Conservation (phyloP, 2,329 filamentous ascomycete species). For the Dichotomopilus funicola region DNA sequence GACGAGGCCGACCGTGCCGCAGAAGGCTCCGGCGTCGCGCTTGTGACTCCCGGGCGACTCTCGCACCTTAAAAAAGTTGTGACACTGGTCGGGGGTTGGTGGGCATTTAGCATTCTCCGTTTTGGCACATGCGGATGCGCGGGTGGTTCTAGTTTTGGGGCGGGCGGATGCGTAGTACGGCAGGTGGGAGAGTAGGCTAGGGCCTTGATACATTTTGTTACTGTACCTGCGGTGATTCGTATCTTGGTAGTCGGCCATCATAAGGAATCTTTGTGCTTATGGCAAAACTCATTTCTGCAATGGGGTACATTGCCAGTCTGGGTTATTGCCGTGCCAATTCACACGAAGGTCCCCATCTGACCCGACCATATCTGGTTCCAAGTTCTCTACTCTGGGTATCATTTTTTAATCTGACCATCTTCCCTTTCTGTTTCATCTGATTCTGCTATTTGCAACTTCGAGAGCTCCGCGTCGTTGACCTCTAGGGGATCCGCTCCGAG, state of each 20-base stretch:
- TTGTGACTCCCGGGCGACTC: conserved; percentile 43
- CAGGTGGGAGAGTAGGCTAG: conserved; percentile 42
- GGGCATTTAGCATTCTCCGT: conserved; percentile 38
- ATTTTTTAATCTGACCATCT: no score
- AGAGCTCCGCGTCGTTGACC: neutral
- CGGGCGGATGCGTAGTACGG: conserved; percentile 43
- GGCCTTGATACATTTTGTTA: conserved; percentile 50
- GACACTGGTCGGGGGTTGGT: conserved; percentile 48
- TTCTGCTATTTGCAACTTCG: no score
- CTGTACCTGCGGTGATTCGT: conserved; percentile 28
- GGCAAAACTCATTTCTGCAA: no score
- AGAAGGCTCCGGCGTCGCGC: conserved; percentile 39
- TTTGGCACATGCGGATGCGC: conserved; percentile 41
- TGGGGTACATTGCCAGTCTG: no score
- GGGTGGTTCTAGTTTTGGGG: conserved; percentile 34
- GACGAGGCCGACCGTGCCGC: conserved; percentile 36
- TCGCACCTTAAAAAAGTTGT: conserved; percentile 54
- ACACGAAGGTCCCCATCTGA: no score
- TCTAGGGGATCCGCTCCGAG: neutral
- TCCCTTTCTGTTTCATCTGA: no score
- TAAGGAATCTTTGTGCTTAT: conserved; percentile 1
- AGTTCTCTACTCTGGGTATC: no score
- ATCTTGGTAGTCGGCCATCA: conserved; percentile 23
- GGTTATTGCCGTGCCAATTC: no score
- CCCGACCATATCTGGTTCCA: no score